Percentiles rank a stretch among this genome's conserved stretches.
Conservation (phyloP, 75 land plant species). For the Chamaecyparis obtusa region DNA sequence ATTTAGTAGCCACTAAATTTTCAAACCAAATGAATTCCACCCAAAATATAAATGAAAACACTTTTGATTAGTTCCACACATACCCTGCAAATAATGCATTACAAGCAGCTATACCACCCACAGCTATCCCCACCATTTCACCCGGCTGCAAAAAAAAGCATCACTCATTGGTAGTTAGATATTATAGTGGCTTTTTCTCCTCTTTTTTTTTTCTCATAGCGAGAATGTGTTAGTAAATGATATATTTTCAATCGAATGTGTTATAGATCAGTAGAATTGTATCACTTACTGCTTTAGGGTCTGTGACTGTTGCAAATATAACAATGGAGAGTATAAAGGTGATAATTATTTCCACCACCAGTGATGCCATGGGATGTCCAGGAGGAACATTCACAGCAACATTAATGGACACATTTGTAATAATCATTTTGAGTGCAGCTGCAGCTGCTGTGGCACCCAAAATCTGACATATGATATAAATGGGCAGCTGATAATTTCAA, state of each 20-base stretch:
- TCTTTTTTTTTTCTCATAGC: too few species aligned
- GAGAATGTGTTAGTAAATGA: not conserved
- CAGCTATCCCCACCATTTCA: constrained; percentile 72
- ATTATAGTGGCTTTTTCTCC: too few species aligned
- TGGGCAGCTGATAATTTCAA: constrained; percentile 6
- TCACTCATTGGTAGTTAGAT: not conserved
- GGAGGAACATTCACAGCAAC: constrained; percentile 40
- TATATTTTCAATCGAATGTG: too few species aligned
- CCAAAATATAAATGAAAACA: not conserved
- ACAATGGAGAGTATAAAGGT: constrained; percentile 69
- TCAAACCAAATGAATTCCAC: not conserved
- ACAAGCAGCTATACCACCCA: constrained; percentile 58
- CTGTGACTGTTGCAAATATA: constrained; percentile 64
- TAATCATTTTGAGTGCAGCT: constrained; percentile 13
- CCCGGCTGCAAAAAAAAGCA: constrained; percentile 29
- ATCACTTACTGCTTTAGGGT: constrained; percentile 48
- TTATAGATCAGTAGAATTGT: not conserved
- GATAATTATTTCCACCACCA: constrained; percentile 58
- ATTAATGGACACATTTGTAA: constrained; percentile 18
- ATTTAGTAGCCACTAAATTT: not conserved
- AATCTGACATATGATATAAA: constrained; percentile 8
- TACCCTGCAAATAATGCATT: constrained; percentile 72
- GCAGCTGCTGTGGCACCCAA: constrained; percentile 16
- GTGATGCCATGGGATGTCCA: constrained; percentile 37
- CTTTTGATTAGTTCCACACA: not conserved